Percentiles rank a stretch among this genome's conserved stretches.
phyloP scores from a whole-genome alignment of 2,329 filamentous ascomycete genomes.

The Fusarium transvaalense region DNA sequence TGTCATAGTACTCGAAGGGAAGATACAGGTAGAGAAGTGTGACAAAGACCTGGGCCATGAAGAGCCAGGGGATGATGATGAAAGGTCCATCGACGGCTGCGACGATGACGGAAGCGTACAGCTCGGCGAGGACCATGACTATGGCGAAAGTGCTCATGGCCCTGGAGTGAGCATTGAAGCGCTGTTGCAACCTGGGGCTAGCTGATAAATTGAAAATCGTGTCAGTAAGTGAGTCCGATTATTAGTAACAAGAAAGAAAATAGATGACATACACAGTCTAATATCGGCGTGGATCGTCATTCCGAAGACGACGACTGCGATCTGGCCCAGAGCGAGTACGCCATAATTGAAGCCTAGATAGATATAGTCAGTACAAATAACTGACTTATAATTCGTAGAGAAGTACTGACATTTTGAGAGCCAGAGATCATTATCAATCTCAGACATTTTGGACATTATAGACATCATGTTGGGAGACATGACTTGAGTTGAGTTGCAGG shows the following conservation, averaged over 20 bases:
- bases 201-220: neutral
- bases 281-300: neutral
- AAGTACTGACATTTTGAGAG: neutral
- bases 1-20: neutral
- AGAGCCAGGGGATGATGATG: neutral
- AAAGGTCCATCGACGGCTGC: neutral
- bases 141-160: neutral
- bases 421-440: neutral
- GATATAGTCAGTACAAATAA: neutral
- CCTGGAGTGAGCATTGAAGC: neutral
- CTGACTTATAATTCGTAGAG: neutral
- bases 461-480: no score
- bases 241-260: neutral
- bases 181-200: neutral
- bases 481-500: neutral
- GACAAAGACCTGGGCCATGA: neutral
- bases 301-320: neutral
- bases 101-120: conserved; percentile 10
- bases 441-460: neutral
- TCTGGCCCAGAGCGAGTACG: neutral
- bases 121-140: neutral
- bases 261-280: neutral
- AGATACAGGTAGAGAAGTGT: neutral
- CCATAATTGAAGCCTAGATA: neutral
- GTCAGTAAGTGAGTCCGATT: neutral